These are phyloP conservation scores for Persicaria maculosa DNA, from an alignment of 148 eudicot genomes.

Conservation along the genomic window DNA sequence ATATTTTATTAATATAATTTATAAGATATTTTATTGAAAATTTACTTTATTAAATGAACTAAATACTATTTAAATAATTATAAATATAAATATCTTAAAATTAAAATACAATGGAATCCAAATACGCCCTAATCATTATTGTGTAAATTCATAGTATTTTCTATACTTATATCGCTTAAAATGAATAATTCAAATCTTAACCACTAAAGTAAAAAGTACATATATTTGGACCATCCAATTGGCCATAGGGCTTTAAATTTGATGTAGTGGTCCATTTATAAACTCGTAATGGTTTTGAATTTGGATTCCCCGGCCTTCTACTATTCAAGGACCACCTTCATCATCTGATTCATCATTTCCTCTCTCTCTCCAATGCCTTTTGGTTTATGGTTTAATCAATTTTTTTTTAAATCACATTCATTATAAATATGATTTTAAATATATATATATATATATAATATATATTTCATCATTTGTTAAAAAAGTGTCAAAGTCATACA, in stretches of 20 bases:
- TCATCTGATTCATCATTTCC: not conserved
- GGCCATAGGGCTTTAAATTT: not conserved
- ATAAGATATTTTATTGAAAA: no score
- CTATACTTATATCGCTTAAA: no score
- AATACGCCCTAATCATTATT: no score
- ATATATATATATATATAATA: no score
- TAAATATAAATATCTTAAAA: no score
- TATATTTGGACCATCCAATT: slow-evolving; percentile 6
- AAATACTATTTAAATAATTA: no score
- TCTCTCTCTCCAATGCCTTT: not conserved
- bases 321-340: not conserved
- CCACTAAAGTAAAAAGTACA: not conserved
- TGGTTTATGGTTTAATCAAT: not conserved
- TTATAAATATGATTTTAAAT: not conserved
- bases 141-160: no score
- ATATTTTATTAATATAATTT: no score
- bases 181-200: not conserved
- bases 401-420: not conserved
- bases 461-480: no score
- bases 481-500: no score
- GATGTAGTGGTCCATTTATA: not conserved
- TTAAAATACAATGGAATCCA: no score
- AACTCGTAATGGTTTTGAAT: not conserved
- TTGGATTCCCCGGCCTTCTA: not conserved
- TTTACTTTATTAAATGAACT: no score